These are phyloP conservation scores for Mucor sp. DNA, from an alignment of 371 early-diverging fungal genomes.

Conservation along the genomic window DNA sequence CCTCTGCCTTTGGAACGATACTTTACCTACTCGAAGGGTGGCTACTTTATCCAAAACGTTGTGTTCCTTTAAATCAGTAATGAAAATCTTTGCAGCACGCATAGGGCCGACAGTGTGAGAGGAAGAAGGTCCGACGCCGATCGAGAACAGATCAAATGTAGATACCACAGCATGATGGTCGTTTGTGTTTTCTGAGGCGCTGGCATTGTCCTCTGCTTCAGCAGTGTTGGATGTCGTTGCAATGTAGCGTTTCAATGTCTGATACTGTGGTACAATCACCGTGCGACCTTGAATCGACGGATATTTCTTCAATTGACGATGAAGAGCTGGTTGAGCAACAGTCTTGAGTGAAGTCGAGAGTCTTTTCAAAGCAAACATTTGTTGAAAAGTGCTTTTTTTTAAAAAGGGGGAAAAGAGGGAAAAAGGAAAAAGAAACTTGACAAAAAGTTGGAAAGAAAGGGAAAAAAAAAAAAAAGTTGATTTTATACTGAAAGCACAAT, in stretches of 20 bases:
- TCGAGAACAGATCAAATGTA: constrained; percentile 94
- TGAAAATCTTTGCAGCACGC: constrained; percentile 94
- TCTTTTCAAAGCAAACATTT: constrained; percentile 19
- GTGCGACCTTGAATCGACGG: constrained; percentile 4
- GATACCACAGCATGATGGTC: constrained; percentile 89
- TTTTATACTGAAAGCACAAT: background rate
- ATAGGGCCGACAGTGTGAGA: constrained; percentile 95
- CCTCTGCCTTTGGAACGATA: background rate
- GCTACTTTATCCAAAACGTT: constrained; percentile 70
- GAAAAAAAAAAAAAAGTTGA: background rate
- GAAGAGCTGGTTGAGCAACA: constrained; percentile 8
- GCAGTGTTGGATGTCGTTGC: constrained; percentile 5
- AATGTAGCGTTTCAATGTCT: background rate
- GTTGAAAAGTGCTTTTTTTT: constrained; percentile 17
- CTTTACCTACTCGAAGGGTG: constrained; percentile 69
- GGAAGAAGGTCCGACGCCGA: constrained; percentile 94
- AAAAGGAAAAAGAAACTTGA: background rate
- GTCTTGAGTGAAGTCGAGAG: background rate
- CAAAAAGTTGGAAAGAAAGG: background rate
- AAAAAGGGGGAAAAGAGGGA: background rate
- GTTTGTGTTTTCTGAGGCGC: background rate
- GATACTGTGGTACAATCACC: constrained; percentile 10
- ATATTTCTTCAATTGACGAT: constrained; percentile 1
- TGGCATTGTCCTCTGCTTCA: constrained; percentile 8
- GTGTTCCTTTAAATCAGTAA: constrained; percentile 78